Percentiles rank a stretch among this genome's conserved stretches.
Conservation (phyloP, 176 grass and related monocot species). For the Neostapfia colusana region DNA sequence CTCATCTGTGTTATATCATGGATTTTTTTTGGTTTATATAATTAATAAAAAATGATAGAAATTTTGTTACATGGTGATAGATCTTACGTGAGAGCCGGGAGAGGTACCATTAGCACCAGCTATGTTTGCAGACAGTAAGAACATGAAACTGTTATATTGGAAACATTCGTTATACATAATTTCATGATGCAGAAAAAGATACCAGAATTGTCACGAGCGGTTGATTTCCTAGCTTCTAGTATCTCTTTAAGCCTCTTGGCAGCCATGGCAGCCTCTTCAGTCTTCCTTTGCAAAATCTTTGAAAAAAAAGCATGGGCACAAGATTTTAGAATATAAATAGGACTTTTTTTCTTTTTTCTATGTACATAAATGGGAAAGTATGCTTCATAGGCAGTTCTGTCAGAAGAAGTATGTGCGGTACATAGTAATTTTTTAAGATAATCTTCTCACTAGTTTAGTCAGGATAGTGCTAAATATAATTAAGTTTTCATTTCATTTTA, state of each 20-base stretch:
- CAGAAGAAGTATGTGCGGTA: neutral
- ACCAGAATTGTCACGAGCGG: slow-evolving; percentile 72
- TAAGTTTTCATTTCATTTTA: neutral
- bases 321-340: neutral
- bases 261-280: slow-evolving; percentile 97
- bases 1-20: slow-evolving; percentile 60
- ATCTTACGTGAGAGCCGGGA: slow-evolving; percentile 76
- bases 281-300: slow-evolving; percentile 96
- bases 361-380: too few relatives aligned
- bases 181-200: neutral
- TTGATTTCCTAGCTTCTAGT: slow-evolving; percentile 94
- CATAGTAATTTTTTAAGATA: neutral
- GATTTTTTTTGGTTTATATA: slow-evolving; percentile 33
- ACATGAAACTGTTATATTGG: slow-evolving; percentile 44
- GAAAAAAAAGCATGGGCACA: neutral
- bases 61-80: slow-evolving; percentile 16
- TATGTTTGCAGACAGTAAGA: slow-evolving; percentile 41
- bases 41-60: slow-evolving; percentile 23
- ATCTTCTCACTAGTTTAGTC: neutral
- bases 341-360: neutral
- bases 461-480: neutral
- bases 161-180: slow-evolving; percentile 30
- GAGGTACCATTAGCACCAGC: slow-evolving; percentile 69
- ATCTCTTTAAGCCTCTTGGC: slow-evolving; percentile 98
- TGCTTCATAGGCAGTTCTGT: neutral